Conservation (phyloP, 2,329 filamentous ascomycete species). For the Madurella fahalii region DNA sequence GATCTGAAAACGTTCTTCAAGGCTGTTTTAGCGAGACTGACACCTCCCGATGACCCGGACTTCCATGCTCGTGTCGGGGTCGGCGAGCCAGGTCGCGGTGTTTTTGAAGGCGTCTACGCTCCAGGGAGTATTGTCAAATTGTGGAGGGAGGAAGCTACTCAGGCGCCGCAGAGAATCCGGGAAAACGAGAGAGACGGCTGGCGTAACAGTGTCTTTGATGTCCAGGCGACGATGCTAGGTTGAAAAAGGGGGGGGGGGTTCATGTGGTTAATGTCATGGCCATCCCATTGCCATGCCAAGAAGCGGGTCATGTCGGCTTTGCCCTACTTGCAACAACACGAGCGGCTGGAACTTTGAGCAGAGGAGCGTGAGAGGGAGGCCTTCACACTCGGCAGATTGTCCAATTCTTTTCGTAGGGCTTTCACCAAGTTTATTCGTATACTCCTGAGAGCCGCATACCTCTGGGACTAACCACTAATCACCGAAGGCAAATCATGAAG, state of each 20-base stretch:
- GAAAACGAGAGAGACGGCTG: conserved; percentile 70
- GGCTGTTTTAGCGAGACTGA: conserved; percentile 72
- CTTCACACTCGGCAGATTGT: no score
- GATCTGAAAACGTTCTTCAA: conserved; percentile 79
- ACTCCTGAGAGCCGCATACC: no score
- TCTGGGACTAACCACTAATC: no score
- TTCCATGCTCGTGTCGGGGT: conserved; percentile 71
- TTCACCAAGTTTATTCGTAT: no score
- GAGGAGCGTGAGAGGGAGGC: neutral
- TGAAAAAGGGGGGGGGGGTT: no score
- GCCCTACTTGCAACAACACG: no score
- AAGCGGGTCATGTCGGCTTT: no score
- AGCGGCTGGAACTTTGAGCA: neutral
- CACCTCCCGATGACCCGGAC: conserved; percentile 70
- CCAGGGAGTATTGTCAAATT: conserved; percentile 84
- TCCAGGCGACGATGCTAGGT: conserved; percentile 31
- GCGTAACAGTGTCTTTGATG: conserved; percentile 79
- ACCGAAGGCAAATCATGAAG: no score
- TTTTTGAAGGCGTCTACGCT: conserved; percentile 82
- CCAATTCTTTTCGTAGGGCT: no score
- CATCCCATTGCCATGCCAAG: no score
- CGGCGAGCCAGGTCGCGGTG: conserved; percentile 46
- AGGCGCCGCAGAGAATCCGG: conserved; percentile 68
- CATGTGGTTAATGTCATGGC: no score
- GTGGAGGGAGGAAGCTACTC: conserved; percentile 76